Percentiles rank a stretch among this genome's conserved stretches.
These are phyloP conservation scores for Aegilops sharonensis DNA, from an alignment of 176 grass and related monocot species.

Conservation along the genomic window DNA sequence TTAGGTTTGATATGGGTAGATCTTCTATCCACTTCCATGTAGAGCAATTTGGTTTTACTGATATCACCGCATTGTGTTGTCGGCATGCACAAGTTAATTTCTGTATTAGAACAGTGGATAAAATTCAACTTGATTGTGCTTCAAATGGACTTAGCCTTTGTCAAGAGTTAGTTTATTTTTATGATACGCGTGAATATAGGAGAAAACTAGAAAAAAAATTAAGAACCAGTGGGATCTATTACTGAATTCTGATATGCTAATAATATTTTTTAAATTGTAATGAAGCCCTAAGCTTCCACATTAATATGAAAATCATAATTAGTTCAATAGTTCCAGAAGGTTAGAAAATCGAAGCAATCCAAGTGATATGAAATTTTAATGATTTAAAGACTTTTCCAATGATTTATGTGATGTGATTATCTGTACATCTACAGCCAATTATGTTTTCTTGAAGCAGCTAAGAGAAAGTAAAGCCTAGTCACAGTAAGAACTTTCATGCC, in stretches of 20 bases:
- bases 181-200: neutral
- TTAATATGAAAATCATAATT: neutral
- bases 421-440: neutral
- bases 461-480: neutral
- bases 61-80: neutral
- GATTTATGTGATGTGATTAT: neutral
- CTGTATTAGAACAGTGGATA: neutral
- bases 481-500: neutral
- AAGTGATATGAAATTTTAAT: neutral
- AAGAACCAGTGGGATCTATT: neutral
- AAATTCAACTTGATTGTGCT: neutral
- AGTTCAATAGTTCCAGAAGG: neutral
- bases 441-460: neutral
- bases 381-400: neutral
- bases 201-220: neutral
- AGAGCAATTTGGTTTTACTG: constrained; percentile 15
- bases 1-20: constrained; percentile 48
- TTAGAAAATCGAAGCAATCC: neutral
- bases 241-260: neutral
- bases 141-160: neutral
- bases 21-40: constrained; percentile 20
- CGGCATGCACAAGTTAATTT: constrained; percentile 3
- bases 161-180: neutral
- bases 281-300: neutral
- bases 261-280: neutral